Evolutionary conservation across 345 rosid genomes (phyloP).

Genomic region (Carallia brachiata): DNA sequence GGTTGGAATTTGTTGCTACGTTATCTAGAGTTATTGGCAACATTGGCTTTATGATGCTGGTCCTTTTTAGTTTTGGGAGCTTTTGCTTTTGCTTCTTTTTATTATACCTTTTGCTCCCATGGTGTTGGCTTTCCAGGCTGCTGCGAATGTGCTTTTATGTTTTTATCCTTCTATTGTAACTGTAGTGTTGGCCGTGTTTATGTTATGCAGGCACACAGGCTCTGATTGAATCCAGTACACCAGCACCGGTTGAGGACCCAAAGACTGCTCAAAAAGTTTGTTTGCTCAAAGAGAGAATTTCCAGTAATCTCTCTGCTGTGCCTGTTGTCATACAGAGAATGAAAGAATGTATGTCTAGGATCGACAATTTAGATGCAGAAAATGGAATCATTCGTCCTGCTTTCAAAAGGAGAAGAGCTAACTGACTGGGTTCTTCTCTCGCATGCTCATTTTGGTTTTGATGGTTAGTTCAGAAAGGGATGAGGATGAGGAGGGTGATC

Average conservation of each 20-base stretch:
- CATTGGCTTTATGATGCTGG: too few species aligned
- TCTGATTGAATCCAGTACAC: slow-evolving; percentile 17
- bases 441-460: background rate
- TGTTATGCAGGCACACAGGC: slow-evolving; percentile 21
- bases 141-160: background rate
- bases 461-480: background rate
- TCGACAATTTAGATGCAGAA: slow-evolving; percentile 46
- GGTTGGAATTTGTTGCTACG: too few species aligned
- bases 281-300: slow-evolving; percentile 46
- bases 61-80: too few species aligned
- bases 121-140: slow-evolving; percentile 3
- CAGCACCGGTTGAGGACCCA: slow-evolving; percentile 29
- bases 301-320: slow-evolving; percentile 41
- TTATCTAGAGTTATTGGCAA: too few species aligned
- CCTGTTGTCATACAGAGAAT: slow-evolving; percentile 53
- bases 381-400: slow-evolving; percentile 51
- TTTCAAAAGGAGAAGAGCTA: slow-evolving; percentile 34
- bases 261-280: slow-evolving; percentile 36
- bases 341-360: slow-evolving; percentile 52
- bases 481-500: background rate
- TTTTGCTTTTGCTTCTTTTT: too few species aligned
- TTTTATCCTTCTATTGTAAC: background rate
- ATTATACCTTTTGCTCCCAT: background rate
- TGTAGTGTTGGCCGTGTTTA: slow-evolving; percentile 5
- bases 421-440: slow-evolving; percentile 17